These are phyloP conservation scores for Amanita subjunquillea DNA, from an alignment of 768 basidiomycete species.

Conservation along the genomic window DNA sequence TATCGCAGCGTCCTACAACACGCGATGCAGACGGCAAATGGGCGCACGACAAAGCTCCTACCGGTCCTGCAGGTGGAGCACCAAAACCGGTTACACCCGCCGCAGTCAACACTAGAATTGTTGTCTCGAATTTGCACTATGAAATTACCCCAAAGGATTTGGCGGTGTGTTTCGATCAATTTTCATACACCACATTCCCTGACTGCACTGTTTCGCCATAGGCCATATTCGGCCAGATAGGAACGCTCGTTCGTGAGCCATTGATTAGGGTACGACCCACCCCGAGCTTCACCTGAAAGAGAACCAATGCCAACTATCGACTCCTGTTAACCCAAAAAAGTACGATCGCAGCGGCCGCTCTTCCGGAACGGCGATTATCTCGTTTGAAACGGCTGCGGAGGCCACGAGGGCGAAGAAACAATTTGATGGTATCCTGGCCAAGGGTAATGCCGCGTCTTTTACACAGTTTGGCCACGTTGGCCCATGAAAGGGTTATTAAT, in stretches of 20 bases:
- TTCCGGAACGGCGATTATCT: slow-evolving; percentile 68
- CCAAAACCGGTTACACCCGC: slow-evolving; percentile 22
- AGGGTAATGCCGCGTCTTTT: slow-evolving; percentile 42
- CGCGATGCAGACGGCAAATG: slow-evolving; percentile 54
- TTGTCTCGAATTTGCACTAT: slow-evolving; percentile 86
- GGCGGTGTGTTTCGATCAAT: slow-evolving; percentile 42
- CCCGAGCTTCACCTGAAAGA: slow-evolving; percentile 56
- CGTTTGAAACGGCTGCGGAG: slow-evolving; percentile 69
- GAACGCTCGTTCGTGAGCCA: slow-evolving; percentile 89
- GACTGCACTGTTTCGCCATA: slow-evolving; percentile 16
- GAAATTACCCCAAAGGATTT: slow-evolving; percentile 86
- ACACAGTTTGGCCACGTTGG: slow-evolving; percentile 2
- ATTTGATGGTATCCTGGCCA: slow-evolving; percentile 80
- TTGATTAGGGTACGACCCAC: slow-evolving; percentile 87
- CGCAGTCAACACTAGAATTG: slow-evolving; percentile 40
- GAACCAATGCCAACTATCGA: slow-evolving; percentile 32
- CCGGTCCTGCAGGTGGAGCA: slow-evolving; percentile 21
- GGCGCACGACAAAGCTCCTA: slow-evolving; percentile 68
- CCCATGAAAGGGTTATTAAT: background rate
- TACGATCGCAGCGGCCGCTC: slow-evolving; percentile 96
- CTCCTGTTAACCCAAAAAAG: slow-evolving; percentile 37
- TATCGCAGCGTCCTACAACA: slow-evolving; percentile 40
- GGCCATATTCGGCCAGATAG: slow-evolving; percentile 88
- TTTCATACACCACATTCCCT: background rate
- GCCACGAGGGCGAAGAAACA: slow-evolving; percentile 79